phyloP scores from a whole-genome alignment of 495 filamentous ascomycete species.

The Glarea lozoyensis region DNA sequence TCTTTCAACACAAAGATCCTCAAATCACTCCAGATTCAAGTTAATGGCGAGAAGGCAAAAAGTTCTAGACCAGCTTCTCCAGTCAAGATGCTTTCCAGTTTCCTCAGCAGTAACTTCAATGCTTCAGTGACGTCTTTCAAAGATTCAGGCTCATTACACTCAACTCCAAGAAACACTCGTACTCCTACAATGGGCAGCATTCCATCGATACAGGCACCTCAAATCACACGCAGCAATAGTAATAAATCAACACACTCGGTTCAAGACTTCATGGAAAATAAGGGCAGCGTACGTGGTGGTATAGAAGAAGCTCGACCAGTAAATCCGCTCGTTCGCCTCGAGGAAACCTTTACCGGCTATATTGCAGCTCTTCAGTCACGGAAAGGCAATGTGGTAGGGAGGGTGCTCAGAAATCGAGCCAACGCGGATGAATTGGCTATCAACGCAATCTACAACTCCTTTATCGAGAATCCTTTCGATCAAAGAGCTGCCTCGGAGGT shows the following conservation, averaged over 20 bases:
- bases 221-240: conserved; percentile 31
- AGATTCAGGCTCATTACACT: conserved; percentile 4
- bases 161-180: conserved; percentile 22
- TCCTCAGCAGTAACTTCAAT: conserved; percentile 51
- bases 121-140: conserved; percentile 12
- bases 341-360: conserved; percentile 81
- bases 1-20: conserved; percentile 67
- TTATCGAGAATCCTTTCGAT: conserved; percentile 73
- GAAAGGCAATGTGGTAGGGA: conserved; percentile 78
- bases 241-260: conserved; percentile 32
- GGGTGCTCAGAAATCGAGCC: conserved; percentile 58
- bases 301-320: conserved; percentile 37
- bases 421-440: conserved; percentile 67
- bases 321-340: conserved; percentile 58
- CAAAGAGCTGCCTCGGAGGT: conserved; percentile 65
- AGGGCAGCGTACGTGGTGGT: conserved; percentile 18
- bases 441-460: conserved; percentile 84
- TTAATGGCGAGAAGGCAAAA: conserved; percentile 50
- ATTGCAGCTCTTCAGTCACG: conserved; percentile 71
- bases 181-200: conserved; percentile 27
- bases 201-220: conserved; percentile 20
- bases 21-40: conserved; percentile 54
- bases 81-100: conserved; percentile 80
- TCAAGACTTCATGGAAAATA: conserved; percentile 27
- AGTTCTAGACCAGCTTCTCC: conserved; percentile 72